Conservation (phyloP, 805 yeast genomes). For the Sungouiozyma ichnusensis region DNA sequence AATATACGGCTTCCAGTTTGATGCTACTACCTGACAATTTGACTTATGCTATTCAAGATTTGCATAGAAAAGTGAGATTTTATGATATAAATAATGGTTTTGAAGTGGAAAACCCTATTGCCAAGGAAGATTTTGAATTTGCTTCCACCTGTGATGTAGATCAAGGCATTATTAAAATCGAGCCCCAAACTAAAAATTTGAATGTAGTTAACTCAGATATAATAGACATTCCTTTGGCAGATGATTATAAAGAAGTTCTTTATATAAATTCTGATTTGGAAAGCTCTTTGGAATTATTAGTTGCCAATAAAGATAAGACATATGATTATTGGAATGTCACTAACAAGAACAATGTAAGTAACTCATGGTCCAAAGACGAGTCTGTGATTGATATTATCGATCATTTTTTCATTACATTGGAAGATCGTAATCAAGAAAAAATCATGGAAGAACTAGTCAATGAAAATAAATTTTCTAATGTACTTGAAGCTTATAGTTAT, state of each 20-base stretch:
- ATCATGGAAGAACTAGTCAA: conserved; percentile 13
- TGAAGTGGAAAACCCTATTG: conserved; percentile 1
- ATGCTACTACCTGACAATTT: conserved; percentile 7
- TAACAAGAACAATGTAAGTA: conserved; percentile 13
- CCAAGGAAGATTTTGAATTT: conserved; percentile 3
- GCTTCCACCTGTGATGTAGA: conserved; percentile 13
- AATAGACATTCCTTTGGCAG: conserved; percentile 11
- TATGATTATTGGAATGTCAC: conserved; percentile 13
- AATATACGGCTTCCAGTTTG: conserved; percentile 10
- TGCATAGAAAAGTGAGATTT: neutral
- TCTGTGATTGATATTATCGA: conserved; percentile 32
- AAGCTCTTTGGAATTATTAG: conserved; percentile 8
- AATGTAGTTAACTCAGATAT: conserved; percentile 13
- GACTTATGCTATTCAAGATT: conserved; percentile 8
- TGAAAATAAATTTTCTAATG: conserved; percentile 10
- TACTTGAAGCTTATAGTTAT: conserved; percentile 19
- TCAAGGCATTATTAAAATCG: conserved; percentile 5
- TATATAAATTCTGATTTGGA: conserved; percentile 13
- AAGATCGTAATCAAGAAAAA: conserved; percentile 10
- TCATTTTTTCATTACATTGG: conserved; percentile 17
- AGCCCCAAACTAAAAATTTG: conserved; percentile 4
- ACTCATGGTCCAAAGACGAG: conserved; percentile 36
- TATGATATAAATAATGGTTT: conserved; percentile 16
- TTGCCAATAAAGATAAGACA: conserved; percentile 7
- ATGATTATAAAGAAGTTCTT: conserved; percentile 8